Evolutionary conservation across 1,284 basidiomycete species (phyloP).

Genomic region (Sanguinoderma infundibulare): DNA sequence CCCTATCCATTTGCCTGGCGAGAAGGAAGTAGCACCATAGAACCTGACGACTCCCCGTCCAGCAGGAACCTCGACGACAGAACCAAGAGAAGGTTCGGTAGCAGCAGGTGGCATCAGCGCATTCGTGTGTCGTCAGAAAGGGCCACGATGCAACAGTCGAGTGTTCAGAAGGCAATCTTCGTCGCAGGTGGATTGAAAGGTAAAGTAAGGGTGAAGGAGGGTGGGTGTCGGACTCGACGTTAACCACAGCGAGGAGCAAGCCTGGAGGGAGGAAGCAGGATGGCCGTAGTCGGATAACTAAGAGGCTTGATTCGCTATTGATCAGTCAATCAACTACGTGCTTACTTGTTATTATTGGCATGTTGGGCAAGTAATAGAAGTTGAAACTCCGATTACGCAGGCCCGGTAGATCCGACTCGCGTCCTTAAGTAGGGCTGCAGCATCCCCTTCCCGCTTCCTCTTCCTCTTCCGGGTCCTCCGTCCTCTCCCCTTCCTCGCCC

Average conservation of each 20-base stretch:
- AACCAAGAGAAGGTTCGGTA: conserved; percentile 48
- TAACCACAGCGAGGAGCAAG: too few species aligned
- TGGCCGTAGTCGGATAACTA: too few species aligned
- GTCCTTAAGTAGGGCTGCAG: too few species aligned
- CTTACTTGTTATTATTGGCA: background rate
- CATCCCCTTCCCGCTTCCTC: too few species aligned
- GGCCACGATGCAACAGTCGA: background rate
- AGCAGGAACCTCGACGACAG: conserved; percentile 76
- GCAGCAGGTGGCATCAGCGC: conserved; percentile 28
- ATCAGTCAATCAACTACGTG: background rate
- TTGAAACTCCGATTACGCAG: background rate
- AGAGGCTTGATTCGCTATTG: too few species aligned
- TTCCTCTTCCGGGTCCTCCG: too few species aligned
- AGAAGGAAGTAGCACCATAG: conserved; percentile 84
- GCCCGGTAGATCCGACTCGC: too few species aligned
- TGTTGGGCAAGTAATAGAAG: background rate
- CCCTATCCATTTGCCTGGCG: conserved; percentile 93
- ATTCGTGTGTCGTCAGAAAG: background rate
- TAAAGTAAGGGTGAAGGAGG: background rate
- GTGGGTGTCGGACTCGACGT: background rate
- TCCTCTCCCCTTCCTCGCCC: too few species aligned
- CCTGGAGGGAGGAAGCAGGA: background rate
- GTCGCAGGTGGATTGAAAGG: background rate
- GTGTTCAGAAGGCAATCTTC: conserved; percentile 1
- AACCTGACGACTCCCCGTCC: conserved; percentile 90